These are phyloP conservation scores for Gynandropsis gynandra DNA, from an alignment of 345 rosid genomes.

Conservation along the genomic window DNA sequence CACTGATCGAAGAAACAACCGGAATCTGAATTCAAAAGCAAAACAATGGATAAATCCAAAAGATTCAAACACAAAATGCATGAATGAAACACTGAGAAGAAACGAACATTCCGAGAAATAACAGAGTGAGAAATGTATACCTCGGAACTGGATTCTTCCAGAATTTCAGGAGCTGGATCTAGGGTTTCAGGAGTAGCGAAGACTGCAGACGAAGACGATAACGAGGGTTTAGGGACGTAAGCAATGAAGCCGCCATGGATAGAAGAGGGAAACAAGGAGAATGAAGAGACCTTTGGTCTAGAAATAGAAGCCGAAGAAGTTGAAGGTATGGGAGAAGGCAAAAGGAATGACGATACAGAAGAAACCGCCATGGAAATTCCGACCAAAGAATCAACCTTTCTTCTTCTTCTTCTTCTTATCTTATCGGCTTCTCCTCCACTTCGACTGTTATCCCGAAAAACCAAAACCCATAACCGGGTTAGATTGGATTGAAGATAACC, in stretches of 20 bases:
- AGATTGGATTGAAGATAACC: too few relatives aligned
- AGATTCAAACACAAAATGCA: neutral
- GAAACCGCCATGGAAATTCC: constrained; percentile 46
- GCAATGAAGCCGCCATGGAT: constrained; percentile 22
- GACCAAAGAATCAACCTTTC: neutral
- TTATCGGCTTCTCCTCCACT: constrained; percentile 7
- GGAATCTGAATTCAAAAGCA: constrained; percentile 21
- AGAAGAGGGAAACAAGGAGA: constrained; percentile 29
- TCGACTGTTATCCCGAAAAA: constrained; percentile 22
- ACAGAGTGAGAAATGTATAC: constrained; percentile 22
- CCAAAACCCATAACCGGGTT: too few relatives aligned
- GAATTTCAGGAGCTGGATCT: constrained; percentile 33
- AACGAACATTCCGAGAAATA: neutral
- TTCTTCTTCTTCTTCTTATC: constrained; percentile 11
- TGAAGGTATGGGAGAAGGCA: constrained; percentile 39
- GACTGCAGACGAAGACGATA: constrained; percentile 32
- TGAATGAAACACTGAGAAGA: neutral
- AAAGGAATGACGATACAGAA: constrained; percentile 42
- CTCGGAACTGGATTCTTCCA: constrained; percentile 43
- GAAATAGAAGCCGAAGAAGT: constrained; percentile 31
- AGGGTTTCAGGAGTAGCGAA: constrained; percentile 61
- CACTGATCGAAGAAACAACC: constrained; percentile 36
- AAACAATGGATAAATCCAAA: neutral
- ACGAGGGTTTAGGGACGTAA: constrained; percentile 28
- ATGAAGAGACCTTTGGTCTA: constrained; percentile 30